Conservation (phyloP, 2,329 filamentous ascomycete species). For the Ilyonectria robusta region DNA sequence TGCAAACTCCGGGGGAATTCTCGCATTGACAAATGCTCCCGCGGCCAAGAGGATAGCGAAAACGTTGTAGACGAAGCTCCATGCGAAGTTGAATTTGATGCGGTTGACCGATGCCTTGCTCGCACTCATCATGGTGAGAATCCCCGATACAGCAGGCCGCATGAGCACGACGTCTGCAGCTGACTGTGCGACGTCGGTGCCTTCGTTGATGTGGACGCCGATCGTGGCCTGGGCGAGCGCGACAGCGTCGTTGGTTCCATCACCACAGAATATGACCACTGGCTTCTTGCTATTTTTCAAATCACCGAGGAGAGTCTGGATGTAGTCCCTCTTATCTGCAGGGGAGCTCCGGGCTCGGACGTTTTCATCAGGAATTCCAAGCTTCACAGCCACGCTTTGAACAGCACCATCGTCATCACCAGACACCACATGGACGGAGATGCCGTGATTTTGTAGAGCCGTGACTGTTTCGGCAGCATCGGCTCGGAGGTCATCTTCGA, state of each 20-base stretch:
- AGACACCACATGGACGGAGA: constrained; percentile 64
- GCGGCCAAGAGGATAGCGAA: constrained; percentile 77
- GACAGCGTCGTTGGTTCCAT: constrained; percentile 84
- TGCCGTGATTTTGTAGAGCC: constrained; percentile 53
- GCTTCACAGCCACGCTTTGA: constrained; percentile 52
- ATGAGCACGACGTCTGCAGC: constrained; percentile 81
- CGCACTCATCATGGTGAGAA: constrained; percentile 72
- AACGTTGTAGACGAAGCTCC: constrained; percentile 79
- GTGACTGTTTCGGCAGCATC: constrained; percentile 57
- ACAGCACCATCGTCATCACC: constrained; percentile 70
- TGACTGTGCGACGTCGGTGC: constrained; percentile 74
- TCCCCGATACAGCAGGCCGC: constrained; percentile 66
- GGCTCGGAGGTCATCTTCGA: constrained; percentile 61
- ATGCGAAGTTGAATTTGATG: constrained; percentile 78
- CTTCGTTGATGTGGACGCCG: constrained; percentile 76
- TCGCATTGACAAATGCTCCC: constrained; percentile 71
- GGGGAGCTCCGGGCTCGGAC: constrained; percentile 61
- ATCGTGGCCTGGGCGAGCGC: constrained; percentile 80
- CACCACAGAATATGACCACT: constrained; percentile 78
- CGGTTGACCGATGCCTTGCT: constrained; percentile 60
- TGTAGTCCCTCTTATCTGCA: constrained; percentile 62
- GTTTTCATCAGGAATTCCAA: constrained; percentile 57
- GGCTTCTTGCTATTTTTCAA: constrained; percentile 40
- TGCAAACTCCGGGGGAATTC: constrained; percentile 73
- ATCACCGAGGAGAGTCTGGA: constrained; percentile 54